Conservation (phyloP, 2,329 filamentous ascomycete species). For the Paraphaeosphaeria sporulosa region DNA sequence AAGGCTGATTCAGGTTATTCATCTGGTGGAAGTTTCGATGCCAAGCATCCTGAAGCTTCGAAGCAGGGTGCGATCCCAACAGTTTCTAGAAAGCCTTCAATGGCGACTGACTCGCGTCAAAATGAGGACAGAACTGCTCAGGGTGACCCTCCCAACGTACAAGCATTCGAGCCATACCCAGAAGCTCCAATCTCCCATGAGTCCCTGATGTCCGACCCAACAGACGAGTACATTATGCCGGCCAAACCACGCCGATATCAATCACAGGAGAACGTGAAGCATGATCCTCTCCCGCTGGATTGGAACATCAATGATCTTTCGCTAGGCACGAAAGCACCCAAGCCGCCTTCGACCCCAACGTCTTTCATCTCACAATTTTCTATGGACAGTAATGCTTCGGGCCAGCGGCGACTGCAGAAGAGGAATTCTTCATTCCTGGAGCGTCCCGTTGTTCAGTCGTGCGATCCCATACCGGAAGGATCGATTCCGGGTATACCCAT, state of each 20-base stretch:
- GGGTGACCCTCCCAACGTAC: conserved; percentile 21
- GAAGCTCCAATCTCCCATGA: conserved; percentile 21
- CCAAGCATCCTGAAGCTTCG: conserved; percentile 16
- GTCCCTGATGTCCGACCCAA: conserved; percentile 21
- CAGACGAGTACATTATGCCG: conserved; percentile 14
- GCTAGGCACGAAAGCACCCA: not conserved
- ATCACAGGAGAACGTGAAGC: conserved; percentile 14
- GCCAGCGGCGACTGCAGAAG: conserved; percentile 41
- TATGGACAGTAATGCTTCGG: conserved; percentile 28
- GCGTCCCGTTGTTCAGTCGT: conserved; percentile 41
- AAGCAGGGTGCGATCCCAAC: conserved; percentile 19
- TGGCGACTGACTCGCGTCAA: conserved; percentile 18
- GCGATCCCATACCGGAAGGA: conserved; percentile 37
- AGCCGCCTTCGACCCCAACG: conserved; percentile 29
- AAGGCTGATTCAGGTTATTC: conserved; percentile 52
- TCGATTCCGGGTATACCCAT: conserved; percentile 44
- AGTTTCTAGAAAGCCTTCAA: conserved; percentile 18
- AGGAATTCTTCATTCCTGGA: conserved; percentile 36
- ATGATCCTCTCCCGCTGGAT: not conserved
- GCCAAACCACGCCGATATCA: conserved; percentile 22
- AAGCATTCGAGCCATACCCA: conserved; percentile 29
- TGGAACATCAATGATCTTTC: conserved; percentile 5
- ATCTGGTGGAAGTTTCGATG: conserved; percentile 43
- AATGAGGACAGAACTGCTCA: conserved; percentile 17
- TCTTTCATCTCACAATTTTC: conserved; percentile 32